A percentile compares a stretch with the other conserved stretches of the same genome.
phyloP scores from a whole-genome alignment of 495 filamentous ascomycete genomes.

The Lophiostoma macrostomum region DNA sequence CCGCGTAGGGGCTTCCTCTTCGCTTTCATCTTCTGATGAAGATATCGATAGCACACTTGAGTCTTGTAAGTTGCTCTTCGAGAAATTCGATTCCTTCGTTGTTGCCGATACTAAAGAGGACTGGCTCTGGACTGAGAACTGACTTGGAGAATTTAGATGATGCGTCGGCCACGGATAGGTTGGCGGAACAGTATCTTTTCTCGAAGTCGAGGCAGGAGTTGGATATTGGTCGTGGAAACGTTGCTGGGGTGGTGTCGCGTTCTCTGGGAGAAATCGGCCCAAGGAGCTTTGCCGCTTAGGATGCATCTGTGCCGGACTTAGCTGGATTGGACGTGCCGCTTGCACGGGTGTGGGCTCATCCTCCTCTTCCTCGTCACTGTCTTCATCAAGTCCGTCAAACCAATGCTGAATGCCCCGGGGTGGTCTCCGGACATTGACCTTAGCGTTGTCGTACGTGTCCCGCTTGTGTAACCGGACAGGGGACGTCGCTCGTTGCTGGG shows the following conservation, averaged over 20 bases:
- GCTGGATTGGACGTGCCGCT: constrained; percentile 3
- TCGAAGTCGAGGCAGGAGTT: constrained; percentile 2
- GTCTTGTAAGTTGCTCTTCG: constrained; percentile 48
- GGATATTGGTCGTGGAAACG: constrained; percentile 1
- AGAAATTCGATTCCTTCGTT: constrained; percentile 44
- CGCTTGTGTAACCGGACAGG: constrained; percentile 29
- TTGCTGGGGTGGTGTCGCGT: neutral
- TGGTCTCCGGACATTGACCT: constrained; percentile 41
- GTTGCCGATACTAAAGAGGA: constrained; percentile 8
- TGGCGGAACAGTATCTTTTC: neutral
- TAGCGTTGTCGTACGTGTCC: constrained; percentile 40
- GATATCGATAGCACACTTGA: constrained; percentile 57
- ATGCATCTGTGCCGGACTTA: neutral
- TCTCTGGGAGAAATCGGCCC: constrained; percentile 5
- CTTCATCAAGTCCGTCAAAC: constrained; percentile 44
- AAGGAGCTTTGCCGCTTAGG: constrained; percentile 20
- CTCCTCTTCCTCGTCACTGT: constrained; percentile 37
- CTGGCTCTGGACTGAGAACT: constrained; percentile 26
- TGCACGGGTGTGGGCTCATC: constrained; percentile 6
- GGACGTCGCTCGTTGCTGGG: constrained; percentile 10
- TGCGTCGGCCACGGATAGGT: neutral
- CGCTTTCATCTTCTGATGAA: constrained; percentile 55
- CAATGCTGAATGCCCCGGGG: constrained; percentile 45
- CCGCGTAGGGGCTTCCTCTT: constrained; percentile 21
- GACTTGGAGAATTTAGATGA: constrained; percentile 24